Evolutionary conservation across 495 filamentous ascomycete genomes (phyloP), one percentile per base, ranked within the genome.

Genomic region (Astrothelium subdiscretum): DNA sequence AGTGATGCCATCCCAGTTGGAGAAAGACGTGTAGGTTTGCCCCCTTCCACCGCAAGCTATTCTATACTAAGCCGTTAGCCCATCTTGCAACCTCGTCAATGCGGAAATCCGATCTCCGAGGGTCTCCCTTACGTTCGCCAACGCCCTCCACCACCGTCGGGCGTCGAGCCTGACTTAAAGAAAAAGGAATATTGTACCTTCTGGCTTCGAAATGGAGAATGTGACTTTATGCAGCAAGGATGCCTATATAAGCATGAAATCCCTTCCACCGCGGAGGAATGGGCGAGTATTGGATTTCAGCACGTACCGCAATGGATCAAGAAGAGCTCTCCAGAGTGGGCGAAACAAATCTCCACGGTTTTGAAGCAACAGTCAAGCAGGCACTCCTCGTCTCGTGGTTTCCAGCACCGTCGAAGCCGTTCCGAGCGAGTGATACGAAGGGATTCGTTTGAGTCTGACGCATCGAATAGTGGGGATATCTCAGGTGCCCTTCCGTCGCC

Each of bases 181-280:
- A 79, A 82, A 74, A 96, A 96, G 70, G 75, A 85, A 57, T 94
- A 87, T 72, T 95, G 91, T 76, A 88, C 87, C 38, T 88, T 90
- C 72, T 96, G 89, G 89, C 84, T 95, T 48, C 84, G 87, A 63
- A 85, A 85, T 52, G 91, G 91, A 32, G 83, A 87, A 59, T 96
- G 91, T 72, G 87, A 88, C 67, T 96, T 88, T 73, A 83, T 79
- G 40, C 87, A 92, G 70, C 85, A 91, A 68, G 91, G 91, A 2
- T 95, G 91, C 73, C 79, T 86, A 66, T 96, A 83, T 76, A 88
- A 87, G 73, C 91, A 96, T 69, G 87, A 92, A 68, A 92, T 95
- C 84, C 91, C 91, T 0, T 72, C 74, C 26, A 84, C 87, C 44
- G 67, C 65, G 32, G 74, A 71, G 0, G 86, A 81, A 57, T 79